Conservation (phyloP, 352 stramenopile genomes). For the Aphanomyces euteiches region DNA sequence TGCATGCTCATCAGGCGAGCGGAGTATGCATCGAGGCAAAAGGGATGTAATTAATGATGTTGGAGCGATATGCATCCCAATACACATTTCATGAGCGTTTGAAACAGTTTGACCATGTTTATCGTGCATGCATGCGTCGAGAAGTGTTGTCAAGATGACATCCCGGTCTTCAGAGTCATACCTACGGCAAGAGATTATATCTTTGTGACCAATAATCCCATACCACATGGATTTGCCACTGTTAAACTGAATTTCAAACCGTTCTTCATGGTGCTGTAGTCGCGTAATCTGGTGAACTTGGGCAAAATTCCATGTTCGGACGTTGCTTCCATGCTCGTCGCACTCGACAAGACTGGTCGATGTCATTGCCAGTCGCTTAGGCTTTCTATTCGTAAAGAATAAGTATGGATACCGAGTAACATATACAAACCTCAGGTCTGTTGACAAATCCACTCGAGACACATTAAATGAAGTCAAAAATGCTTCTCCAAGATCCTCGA, state of each 20-base stretch:
- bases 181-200: neutral
- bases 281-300: slow-evolving; percentile 10
- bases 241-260: slow-evolving; percentile 10
- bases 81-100: slow-evolving; percentile 3
- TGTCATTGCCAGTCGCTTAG: slow-evolving; percentile 9
- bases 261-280: slow-evolving; percentile 6
- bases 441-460: neutral
- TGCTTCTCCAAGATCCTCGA: neutral
- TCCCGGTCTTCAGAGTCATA: slow-evolving; percentile 11
- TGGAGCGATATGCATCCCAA: slow-evolving; percentile 18
- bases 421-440: neutral
- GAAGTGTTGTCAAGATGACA: slow-evolving; percentile 19
- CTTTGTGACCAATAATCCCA: neutral
- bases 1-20: neutral
- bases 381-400: slow-evolving; percentile 7
- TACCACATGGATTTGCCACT: slow-evolving; percentile 23
- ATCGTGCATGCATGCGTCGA: slow-evolving; percentile 18
- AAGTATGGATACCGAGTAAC: too few species aligned
- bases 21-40: slow-evolving; percentile 2
- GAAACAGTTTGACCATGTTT: neutral
- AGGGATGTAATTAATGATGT: slow-evolving; percentile 14
- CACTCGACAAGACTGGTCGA: neutral
- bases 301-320: neutral
- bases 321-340: slow-evolving; percentile 8
- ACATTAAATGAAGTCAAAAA: neutral